Percentiles rank a stretch among this genome's conserved stretches.
Conservation (phyloP, 2,329 filamentous ascomycete species). For the Shiraia bambusicola region DNA sequence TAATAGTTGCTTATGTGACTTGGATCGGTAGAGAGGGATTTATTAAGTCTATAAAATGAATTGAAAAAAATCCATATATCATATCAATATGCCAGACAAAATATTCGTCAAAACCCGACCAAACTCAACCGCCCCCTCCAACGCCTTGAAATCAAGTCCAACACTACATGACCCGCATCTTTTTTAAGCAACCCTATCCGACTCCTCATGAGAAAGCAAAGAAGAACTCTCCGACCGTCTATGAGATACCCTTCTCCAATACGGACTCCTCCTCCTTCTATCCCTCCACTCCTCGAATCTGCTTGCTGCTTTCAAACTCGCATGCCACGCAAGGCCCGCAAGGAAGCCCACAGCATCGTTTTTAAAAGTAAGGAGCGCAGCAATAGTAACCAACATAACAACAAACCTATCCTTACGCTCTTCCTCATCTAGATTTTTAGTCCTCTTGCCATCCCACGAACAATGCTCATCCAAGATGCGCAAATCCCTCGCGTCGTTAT, state of each 20-base stretch:
- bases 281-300: constrained; percentile 29
- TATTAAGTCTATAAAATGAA: no score
- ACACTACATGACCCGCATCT: no score
- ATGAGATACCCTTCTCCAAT: constrained; percentile 28
- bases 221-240: constrained; percentile 22
- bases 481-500: constrained; percentile 67
- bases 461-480: constrained; percentile 42
- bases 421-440: constrained; percentile 61
- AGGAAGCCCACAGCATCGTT: constrained; percentile 89
- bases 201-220: constrained; percentile 31
- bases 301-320: constrained; percentile 54
- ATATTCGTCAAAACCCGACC: no score
- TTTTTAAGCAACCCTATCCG: constrained; percentile 29
- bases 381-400: constrained; percentile 87
- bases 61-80: no score
- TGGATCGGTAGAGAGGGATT: no score
- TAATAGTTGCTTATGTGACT: constrained; percentile 49
- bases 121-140: no score
- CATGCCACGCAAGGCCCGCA: constrained; percentile 78
- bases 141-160: background rate
- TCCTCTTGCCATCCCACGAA: constrained; percentile 44
- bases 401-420: constrained; percentile 78
- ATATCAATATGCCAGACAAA: no score
- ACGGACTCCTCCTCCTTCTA: constrained; percentile 14
- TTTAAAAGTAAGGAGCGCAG: constrained; percentile 77